phyloP scores from a whole-genome alignment of 2,329 filamentous ascomycete species.

The Chaetothyriales sp. region DNA sequence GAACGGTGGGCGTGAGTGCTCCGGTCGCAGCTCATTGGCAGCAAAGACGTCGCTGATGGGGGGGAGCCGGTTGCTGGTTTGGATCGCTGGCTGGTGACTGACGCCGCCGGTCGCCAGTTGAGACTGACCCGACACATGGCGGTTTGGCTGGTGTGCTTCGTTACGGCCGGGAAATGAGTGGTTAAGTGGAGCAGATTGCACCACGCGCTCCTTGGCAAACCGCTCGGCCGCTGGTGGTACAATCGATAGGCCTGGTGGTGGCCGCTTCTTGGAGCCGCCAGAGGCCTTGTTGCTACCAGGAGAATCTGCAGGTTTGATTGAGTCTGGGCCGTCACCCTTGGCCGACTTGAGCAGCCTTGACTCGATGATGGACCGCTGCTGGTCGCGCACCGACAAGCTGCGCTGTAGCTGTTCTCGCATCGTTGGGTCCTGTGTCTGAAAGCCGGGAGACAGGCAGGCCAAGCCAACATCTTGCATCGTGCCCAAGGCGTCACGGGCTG shows the following conservation, averaged over 20 bases:
- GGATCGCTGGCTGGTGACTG: constrained; percentile 78
- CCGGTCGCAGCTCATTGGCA: constrained; percentile 50
- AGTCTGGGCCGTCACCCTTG: constrained; percentile 55
- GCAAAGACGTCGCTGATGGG: constrained; percentile 92
- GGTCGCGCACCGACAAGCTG: constrained; percentile 82
- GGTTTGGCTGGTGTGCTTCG: constrained; percentile 57
- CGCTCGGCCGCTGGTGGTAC: constrained; percentile 85
- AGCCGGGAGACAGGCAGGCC: constrained; percentile 86
- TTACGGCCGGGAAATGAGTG: constrained; percentile 91
- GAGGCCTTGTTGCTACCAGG: constrained; percentile 22
- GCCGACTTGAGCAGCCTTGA: constrained; percentile 75
- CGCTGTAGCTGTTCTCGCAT: constrained; percentile 93
- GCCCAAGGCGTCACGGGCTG: constrained; percentile 57
- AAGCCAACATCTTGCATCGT: constrained; percentile 86
- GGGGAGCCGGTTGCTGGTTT: constrained; percentile 81
- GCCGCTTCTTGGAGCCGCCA: constrained; percentile 43
- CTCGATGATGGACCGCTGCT: constrained; percentile 91
- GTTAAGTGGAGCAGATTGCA: constrained; percentile 87
- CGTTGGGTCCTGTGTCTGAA: constrained; percentile 87
- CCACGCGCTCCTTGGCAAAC: constrained; percentile 85
- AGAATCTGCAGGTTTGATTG: constrained; percentile 39
- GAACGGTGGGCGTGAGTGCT: constrained; percentile 47
- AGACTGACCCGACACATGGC: constrained; percentile 65
- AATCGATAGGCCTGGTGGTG: constrained; percentile 80
- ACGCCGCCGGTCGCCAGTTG: constrained; percentile 61